Base-by-base conservation (phyloP, 129 eudicot species). In the Erigeron canadensis region DNA sequence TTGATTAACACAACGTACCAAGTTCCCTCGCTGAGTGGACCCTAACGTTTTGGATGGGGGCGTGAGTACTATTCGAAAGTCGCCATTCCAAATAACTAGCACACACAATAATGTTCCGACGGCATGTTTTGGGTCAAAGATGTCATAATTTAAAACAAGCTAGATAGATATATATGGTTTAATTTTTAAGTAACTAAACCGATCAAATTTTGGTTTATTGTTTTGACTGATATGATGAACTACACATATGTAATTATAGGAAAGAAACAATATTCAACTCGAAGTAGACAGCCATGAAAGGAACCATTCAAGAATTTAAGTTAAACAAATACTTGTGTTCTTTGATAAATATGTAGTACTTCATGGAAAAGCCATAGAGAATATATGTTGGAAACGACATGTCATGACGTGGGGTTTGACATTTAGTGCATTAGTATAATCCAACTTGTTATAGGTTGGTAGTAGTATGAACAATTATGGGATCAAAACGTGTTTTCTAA, bases 221-320 rank as follows among this genome's bases (percentile, higher is more conserved):
- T 19, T 65, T 54, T 62, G 54, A 61, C 38, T 39, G 70, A 45
- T 73, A 78, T 56, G 77, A 63, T 64, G 13, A 70, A 17, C 73
- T 77, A 70, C 28, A 61, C 21, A 71, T 51, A 77, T 61, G 39
- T 53, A 65, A 19, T 13, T 13, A 17, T 62, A 51, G 23, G 63
- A 66, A 53, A 73, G n/a, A n/a, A 63, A 63, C 39, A 63, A 18
- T 54, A 15, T 65, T 59, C 34, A 63, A 72, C 70, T 60, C 17
- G 74, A 82, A 55, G 75, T 78, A 64, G 82, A 69, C 80, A 56
- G 39, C 22, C 54, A 62, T 34, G 70, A 58, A 54, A 82, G 45
- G 67, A 56, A 77, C 77, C 72, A 43, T 43, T 1, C 2, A 53
- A 17, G 23, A 47, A 47, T 15, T 60, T 21, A 50, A 12, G 15